Base-by-base conservation (phyloP, 192 early-diverging fungal genomes). In the Linnemannia hyalina region DNA sequence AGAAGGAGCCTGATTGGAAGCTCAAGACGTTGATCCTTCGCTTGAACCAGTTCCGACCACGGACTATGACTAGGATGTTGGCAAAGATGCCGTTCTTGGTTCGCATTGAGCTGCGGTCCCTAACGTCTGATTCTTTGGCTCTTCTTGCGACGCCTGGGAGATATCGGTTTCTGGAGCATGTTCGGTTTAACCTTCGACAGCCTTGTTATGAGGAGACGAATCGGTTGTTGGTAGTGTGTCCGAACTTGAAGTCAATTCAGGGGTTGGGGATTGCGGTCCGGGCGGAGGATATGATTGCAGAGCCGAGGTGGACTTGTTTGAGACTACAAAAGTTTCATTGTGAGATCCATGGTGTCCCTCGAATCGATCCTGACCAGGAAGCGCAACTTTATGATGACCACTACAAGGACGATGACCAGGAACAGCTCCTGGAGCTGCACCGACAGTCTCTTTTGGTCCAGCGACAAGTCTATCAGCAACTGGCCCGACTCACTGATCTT, bases 311-410 rank as follows among this genome's bases (percentile, higher is more conserved):
- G 68, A 69, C 68, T 18, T 69, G 68, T 69, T 29, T 69, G 0
- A 9, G 68, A 15, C 13, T 69, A 40, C 35, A 40, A 40, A 40
- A 35, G 29, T 36, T 69, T 35, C 68, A 69, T 35, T 69, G 68
- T 22, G 68, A 69, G 22, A 69, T 69, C 36, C 68, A 40, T 40
- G 68, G 68, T 36, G 15, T 69, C 35, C 68, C 68, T 36, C 68
- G 68, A 69, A 22, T 69, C 35, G 32, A 16, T 23, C 35, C 36
- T 18, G 20, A 18, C 68, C 35, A 69, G 35, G 68, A 69, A 35
- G 35, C 16, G 35, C 13, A 23, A 35, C 35, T 69, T 32, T 16
- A 35, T 32, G 5, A 32, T 22, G 10, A 2, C 63, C 3, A 68
- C 63, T 2, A 35, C 8, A 32, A 10, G 3, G 63, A 35, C 68